Conservation (phyloP, 1,284 basidiomycete genomes). For the Sporisorium scitamineum region DNA sequence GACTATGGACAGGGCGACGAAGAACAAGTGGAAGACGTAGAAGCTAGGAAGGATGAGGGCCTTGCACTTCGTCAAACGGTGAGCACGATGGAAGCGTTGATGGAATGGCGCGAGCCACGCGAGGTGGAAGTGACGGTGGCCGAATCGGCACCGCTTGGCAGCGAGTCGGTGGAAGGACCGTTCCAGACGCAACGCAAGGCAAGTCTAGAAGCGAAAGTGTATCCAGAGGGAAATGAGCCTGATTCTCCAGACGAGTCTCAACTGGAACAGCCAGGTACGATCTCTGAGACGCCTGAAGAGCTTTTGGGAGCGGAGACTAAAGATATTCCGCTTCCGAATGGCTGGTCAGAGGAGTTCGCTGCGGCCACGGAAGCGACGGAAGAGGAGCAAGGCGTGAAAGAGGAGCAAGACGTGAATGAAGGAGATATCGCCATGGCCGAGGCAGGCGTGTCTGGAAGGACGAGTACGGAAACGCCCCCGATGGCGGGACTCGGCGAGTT, state of each 20-base stretch:
- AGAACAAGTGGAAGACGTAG: slow-evolving; percentile 18
- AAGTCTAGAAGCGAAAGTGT: slow-evolving; percentile 1
- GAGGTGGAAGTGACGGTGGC: slow-evolving; percentile 5
- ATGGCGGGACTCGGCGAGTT: slow-evolving; percentile 18
- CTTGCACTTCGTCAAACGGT: slow-evolving; percentile 49
- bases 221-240: slow-evolving; percentile 18
- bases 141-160: slow-evolving; percentile 14
- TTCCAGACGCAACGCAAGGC: slow-evolving; percentile 34
- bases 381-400: neutral
- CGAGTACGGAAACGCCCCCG: neutral
- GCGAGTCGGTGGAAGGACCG: slow-evolving; percentile 45
- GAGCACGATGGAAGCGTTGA: slow-evolving; percentile 57
- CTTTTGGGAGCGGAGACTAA: neutral
- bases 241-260: slow-evolving; percentile 22
- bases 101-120: slow-evolving; percentile 49
- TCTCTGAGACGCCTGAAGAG: slow-evolving; percentile 21
- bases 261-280: slow-evolving; percentile 21
- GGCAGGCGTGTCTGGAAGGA: neutral
- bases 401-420: neutral
- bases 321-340: slow-evolving; percentile 21
- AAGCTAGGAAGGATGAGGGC: slow-evolving; percentile 51
- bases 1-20: slow-evolving; percentile 48
- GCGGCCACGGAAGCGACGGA: neutral
- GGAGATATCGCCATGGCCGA: neutral
- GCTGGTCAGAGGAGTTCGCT: slow-evolving; percentile 11